Conservation (phyloP, 1,139 yeast species). For the Scheffersomyces lignicola region DNA sequence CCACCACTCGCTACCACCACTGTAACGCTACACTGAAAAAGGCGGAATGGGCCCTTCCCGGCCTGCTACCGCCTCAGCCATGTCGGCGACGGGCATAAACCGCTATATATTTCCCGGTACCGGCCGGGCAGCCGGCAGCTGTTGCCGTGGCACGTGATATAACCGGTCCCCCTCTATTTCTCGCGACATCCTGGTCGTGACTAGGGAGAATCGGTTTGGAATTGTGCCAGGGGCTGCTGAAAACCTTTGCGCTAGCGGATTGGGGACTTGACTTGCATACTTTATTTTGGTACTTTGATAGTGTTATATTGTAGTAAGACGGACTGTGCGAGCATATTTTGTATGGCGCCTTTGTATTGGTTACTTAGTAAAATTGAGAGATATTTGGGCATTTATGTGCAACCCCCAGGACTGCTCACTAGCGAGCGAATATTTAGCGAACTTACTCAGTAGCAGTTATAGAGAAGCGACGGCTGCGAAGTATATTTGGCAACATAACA, state of each 20-base stretch:
- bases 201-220: not conserved
- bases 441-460: too few species aligned
- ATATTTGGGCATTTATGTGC: too few species aligned
- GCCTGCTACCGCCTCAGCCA: too few species aligned
- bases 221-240: not conserved
- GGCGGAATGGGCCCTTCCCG: too few species aligned
- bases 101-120: not conserved
- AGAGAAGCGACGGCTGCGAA: too few species aligned
- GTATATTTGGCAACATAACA: too few species aligned
- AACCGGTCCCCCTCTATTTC: not conserved
- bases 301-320: not conserved
- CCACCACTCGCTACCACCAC: too few species aligned
- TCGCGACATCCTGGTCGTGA: not conserved
- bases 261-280: not conserved
- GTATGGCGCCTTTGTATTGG: not conserved
- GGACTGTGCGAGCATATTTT: not conserved
- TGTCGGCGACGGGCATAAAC: not conserved
- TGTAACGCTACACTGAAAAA: too few species aligned
- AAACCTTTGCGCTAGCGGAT: constrained; percentile 3
- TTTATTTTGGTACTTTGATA: not conserved
- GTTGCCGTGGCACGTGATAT: not conserved
- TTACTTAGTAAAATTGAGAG: too few species aligned
- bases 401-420: too few species aligned
- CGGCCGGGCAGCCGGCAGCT: not conserved
- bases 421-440: too few species aligned